These are phyloP conservation scores for Globisporangium megalacanthum DNA, from an alignment of 352 stramenopile species.

Conservation along the genomic window DNA sequence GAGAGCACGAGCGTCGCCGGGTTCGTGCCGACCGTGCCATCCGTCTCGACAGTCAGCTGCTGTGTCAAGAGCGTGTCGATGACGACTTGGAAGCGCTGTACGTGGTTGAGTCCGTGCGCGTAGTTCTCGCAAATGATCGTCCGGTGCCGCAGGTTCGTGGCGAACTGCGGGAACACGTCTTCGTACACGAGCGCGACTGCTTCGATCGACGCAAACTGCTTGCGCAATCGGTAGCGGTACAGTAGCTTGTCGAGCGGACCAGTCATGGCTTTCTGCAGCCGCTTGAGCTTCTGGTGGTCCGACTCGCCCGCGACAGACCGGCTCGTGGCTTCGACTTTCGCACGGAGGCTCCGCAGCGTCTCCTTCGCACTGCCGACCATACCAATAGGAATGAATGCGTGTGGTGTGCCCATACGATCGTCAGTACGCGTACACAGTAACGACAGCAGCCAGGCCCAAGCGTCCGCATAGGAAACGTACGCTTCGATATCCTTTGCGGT, in stretches of 20 bases:
- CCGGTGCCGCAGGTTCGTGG: slow-evolving; percentile 31
- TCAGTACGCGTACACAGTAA: background rate
- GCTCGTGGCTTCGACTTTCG: slow-evolving; percentile 5
- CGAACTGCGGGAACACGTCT: slow-evolving; percentile 48
- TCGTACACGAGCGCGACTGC: slow-evolving; percentile 43
- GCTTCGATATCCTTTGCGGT: slow-evolving; percentile 10
- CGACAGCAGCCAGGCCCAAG: background rate
- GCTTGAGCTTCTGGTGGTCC: slow-evolving; percentile 25
- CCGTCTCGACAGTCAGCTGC: slow-evolving; percentile 12
- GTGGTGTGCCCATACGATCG: too few relatives aligned
- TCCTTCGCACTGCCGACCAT: slow-evolving; percentile 12
- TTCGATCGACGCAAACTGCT: slow-evolving; percentile 40
- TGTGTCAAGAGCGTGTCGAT: slow-evolving; percentile 34
- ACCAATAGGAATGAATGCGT: too few relatives aligned
- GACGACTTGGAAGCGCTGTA: slow-evolving; percentile 49
- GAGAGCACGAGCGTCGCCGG: slow-evolving; percentile 28
- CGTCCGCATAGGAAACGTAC: slow-evolving; percentile 3
- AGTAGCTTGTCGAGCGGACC: slow-evolving; percentile 46
- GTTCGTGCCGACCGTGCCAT: background rate
- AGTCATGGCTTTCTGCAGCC: slow-evolving; percentile 45
- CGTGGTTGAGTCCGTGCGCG: slow-evolving; percentile 37
- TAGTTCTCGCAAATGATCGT: slow-evolving; percentile 48
- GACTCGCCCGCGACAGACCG: slow-evolving; percentile 17
- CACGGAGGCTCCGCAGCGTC: slow-evolving; percentile 6
- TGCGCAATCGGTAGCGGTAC: slow-evolving; percentile 21